Evolutionary conservation across 305 asterid species (phyloP).

Genomic region (Lippia alba): DNA sequence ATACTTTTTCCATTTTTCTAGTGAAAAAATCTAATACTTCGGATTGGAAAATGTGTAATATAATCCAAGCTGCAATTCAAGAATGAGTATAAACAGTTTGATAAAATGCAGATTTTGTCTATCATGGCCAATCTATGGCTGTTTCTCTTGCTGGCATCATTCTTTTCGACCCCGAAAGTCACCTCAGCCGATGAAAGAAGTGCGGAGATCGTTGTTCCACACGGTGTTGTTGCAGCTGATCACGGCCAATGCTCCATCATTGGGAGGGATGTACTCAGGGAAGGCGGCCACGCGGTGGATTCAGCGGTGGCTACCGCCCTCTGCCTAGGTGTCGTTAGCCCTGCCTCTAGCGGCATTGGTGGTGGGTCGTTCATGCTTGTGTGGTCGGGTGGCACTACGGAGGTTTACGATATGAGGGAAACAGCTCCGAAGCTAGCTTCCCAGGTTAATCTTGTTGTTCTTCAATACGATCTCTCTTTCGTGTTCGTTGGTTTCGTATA

Average conservation of each 20-base stretch:
- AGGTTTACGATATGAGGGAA: conserved; percentile 77
- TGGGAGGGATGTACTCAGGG: conserved; percentile 55
- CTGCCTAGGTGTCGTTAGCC: conserved; percentile 78
- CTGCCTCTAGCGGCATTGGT: conserved; percentile 82
- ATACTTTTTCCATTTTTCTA: too few species aligned
- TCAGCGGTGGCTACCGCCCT: conserved; percentile 78
- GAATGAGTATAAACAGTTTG: too few species aligned
- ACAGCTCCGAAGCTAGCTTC: conserved; percentile 66
- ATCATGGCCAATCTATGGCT: conserved; percentile 30
- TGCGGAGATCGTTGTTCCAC: conserved; percentile 40
- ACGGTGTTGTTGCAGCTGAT: conserved; percentile 69
- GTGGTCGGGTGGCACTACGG: conserved; percentile 43
- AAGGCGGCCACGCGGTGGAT: conserved; percentile 84
- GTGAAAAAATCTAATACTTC: too few species aligned
- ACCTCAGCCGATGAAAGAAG: conserved; percentile 24
- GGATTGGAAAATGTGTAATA: too few species aligned
- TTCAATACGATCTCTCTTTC: neutral
- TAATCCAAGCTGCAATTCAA: too few species aligned
- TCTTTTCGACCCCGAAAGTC: conserved; percentile 19
- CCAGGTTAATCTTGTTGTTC: conserved; percentile 39
- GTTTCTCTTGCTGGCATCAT: conserved; percentile 35
- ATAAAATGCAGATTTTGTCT: conserved; percentile 36
- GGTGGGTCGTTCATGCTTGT: conserved; percentile 84
- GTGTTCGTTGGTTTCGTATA: too few species aligned
- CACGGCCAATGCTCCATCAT: conserved; percentile 65